Base-by-base conservation (phyloP, 139 green algal genomes). In the Pseudopediastrum boryanum region DNA sequence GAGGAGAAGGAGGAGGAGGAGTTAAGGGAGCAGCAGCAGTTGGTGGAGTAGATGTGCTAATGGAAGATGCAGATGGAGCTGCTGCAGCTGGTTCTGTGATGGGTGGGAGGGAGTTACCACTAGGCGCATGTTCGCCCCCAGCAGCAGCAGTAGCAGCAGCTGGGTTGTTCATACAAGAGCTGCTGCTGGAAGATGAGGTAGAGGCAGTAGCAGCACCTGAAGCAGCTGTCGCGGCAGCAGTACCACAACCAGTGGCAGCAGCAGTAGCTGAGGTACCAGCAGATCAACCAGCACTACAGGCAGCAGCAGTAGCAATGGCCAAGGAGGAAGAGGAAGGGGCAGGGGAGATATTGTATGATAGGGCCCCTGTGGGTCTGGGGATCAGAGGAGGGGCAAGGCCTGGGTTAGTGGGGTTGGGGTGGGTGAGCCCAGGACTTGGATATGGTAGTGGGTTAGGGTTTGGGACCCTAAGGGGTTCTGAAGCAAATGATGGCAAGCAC, bases 91-190 rank as follows among this genome's bases (percentile, higher is more conserved):
- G 4, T 31, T 16, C 16, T 44, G 69, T 0, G 46, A 56, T 27
- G 25, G 63, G 16, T 58, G 48, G 48, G 16, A 19, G 48, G 16
- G 48, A 6, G 5, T 6, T 13, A 29, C n/a, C 8, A 64, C 8
- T 6, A 64, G 54, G 16, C 16, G 54, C 54, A 64, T 25, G 8
- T 7, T 25, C 54, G 33, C n/a, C 8, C 54, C 59, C 44, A 71
- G 74, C 44, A 66, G 61, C 42, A 72, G 42, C 41, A 41, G 21
- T n/a, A 41, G 41, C 52, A 78, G 71, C 25, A 59, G 71, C 71
- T 70, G 71, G 3, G 4, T 25, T 16, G 8, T 77, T 77, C 52
- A n/a, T 77, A 12, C 38, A 77, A 8, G 65, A 51, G 19, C 33
- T 77, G 70, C 70, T 77, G 70, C 48, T 76, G 46, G 42, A 27